phyloP scores from a whole-genome alignment of 1,284 basidiomycete species.

The Ceratobasidium sp. region DNA sequence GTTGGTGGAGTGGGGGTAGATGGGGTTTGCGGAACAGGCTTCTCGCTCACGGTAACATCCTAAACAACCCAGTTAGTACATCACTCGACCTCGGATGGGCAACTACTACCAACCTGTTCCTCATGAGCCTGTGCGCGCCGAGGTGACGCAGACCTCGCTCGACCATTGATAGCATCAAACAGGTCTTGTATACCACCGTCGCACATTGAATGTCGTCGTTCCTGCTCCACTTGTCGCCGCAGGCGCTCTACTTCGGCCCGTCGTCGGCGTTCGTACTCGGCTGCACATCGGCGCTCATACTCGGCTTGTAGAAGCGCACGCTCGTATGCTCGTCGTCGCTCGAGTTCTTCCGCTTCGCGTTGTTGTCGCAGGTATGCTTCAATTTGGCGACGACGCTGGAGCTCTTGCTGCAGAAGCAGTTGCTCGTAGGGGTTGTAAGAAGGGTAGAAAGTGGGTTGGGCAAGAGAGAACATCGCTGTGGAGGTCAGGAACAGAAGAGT shows the following conservation, averaged over 20 bases:
- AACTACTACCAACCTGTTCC: no score
- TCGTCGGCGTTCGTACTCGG: no score
- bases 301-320: not conserved
- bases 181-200: not conserved
- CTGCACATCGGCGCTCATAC: not conserved
- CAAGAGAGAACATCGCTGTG: not conserved
- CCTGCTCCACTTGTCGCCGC: not conserved
- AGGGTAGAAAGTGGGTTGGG: not conserved
- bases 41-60: no score
- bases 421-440: not conserved
- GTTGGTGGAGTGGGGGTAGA: not conserved
- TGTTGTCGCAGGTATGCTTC: not conserved
- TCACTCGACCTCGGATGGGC: no score
- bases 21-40: not conserved
- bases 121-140: not conserved
- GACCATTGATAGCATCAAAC: not conserved
- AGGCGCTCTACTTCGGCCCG: not conserved
- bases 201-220: not conserved
- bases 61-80: no score
- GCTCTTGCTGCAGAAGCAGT: not conserved
- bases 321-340: not conserved
- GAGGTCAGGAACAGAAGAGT: not conserved
- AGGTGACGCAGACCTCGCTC: not conserved
- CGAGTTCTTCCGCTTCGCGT: not conserved
- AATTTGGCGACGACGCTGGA: not conserved